A percentile compares a stretch with the other conserved stretches of the same genome.
Evolutionary conservation across 768 basidiomycete genomes (phyloP).

Genomic region (Tricholoma furcatifolium): DNA sequence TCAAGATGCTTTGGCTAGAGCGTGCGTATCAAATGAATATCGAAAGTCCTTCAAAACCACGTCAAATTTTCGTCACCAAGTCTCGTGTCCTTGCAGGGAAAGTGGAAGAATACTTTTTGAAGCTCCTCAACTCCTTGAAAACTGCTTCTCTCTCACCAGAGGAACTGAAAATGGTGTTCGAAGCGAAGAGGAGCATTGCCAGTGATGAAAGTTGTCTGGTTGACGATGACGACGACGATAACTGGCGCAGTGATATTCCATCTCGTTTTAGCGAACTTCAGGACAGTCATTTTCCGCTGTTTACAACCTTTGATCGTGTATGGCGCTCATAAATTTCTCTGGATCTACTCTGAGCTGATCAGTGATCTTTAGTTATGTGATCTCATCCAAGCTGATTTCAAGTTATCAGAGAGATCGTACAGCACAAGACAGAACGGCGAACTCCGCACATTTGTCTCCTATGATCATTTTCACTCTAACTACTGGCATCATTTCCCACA

Average conservation of each 20-base stretch:
- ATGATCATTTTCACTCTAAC: slow-evolving; percentile 40
- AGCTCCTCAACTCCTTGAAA: slow-evolving; percentile 44
- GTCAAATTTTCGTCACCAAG: slow-evolving; percentile 74
- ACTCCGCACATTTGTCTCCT: slow-evolving; percentile 37
- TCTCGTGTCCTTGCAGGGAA: slow-evolving; percentile 65
- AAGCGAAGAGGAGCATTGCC: slow-evolving; percentile 10
- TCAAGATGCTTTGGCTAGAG: slow-evolving; percentile 72
- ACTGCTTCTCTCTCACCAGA: slow-evolving; percentile 32
- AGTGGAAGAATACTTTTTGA: slow-evolving; percentile 65
- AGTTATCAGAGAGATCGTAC: slow-evolving; percentile 2
- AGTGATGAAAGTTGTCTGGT: slow-evolving; percentile 28
- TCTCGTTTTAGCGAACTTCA: slow-evolving; percentile 50
- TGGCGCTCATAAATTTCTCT: slow-evolving; percentile 11
- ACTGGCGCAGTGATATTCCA: slow-evolving; percentile 46
- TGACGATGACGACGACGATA: slow-evolving; percentile 41
- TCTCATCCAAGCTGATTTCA: slow-evolving; percentile 48
- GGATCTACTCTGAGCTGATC: background rate
- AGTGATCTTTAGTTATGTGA: slow-evolving; percentile 38
- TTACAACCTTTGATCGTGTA: slow-evolving; percentile 65
- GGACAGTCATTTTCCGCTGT: slow-evolving; percentile 67
- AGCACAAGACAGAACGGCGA: background rate
- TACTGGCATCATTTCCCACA: slow-evolving; percentile 67
- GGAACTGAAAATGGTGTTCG: slow-evolving; percentile 34
- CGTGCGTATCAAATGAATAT: slow-evolving; percentile 43
- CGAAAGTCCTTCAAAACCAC: slow-evolving; percentile 41